Conservation (phyloP, 192 early-diverging fungal species). For the Obelidium mucronatum region DNA sequence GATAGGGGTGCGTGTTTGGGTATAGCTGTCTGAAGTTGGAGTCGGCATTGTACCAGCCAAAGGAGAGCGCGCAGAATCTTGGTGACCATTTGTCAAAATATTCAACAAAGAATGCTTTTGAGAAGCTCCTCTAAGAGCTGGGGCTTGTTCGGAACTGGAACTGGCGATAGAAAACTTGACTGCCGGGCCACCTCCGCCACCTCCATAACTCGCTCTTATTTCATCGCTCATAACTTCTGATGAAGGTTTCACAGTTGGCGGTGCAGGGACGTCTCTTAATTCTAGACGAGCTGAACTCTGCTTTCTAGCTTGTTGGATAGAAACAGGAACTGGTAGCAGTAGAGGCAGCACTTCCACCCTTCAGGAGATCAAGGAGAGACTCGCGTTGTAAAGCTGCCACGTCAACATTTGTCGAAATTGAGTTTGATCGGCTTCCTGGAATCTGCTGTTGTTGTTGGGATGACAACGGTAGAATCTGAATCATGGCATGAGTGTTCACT, state of each 20-base stretch:
- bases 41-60: neutral
- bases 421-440: neutral
- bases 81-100: conserved; percentile 20
- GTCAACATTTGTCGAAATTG: neutral
- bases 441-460: neutral
- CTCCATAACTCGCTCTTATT: conserved; percentile 21
- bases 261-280: conserved; percentile 14
- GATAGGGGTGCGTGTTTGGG: neutral
- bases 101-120: conserved; percentile 1
- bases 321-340: neutral
- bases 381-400: conserved; percentile 18
- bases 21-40: neutral
- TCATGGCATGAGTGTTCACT: conserved; percentile 30
- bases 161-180: conserved; percentile 9
- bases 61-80: neutral
- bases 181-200: conserved; percentile 20
- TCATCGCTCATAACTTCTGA: conserved; percentile 21
- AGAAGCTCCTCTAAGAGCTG: neutral
- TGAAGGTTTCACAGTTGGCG: conserved; percentile 4
- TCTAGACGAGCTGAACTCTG: neutral
- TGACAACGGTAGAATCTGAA: conserved; percentile 25
- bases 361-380: conserved; percentile 12
- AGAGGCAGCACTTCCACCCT: neutral
- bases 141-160: neutral
- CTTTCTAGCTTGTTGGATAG: neutral